Base-by-base conservation (phyloP, 1,284 basidiomycete genomes). In the Testicularia cyperi region DNA sequence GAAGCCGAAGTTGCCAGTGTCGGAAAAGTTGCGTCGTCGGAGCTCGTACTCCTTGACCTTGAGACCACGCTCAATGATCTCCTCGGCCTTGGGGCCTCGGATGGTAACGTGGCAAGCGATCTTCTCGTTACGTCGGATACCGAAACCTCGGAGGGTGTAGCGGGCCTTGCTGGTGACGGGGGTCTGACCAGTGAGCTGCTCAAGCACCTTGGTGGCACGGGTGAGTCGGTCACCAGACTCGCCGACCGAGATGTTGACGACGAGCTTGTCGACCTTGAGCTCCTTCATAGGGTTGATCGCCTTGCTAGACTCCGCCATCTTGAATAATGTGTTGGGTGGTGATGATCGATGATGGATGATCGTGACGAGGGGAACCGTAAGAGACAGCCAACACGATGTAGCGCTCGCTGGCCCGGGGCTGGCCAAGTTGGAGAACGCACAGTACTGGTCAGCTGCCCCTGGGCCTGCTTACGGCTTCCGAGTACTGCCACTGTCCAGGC, bases 1-100 rank as follows among this genome's bases (percentile, higher is more conserved):
- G 65, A 74, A 74, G 49, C 72, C 70, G 43, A 73, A 73, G 70
- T 73, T 73, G 49, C 70, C 70, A 9, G 68, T 72, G 51, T 70
- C 65, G 73, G 90, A 92, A 83, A 97, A 97, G 86, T 97, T 97
- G 79, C 85, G 72, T 77, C 81, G 82, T 65, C 79, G 80, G 79
- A 98, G 82, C 83, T 99, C 94, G 84, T 98, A 98, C 82, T 98
- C 94, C 86, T 98, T 98, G 77, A 98, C 94, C 82, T 97, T 98
- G 78, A 98, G 84, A 42, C 92, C 94, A 77, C 95, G 91, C 84
- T 98, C 95, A 74, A 98, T 84, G 79, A 78, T 97, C 81, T 98
- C 94, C 85, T 98, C 94, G 41, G 94, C 94, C 82, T 98, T 98
- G 75, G 94, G 94, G 38, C 94, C 94, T 70, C 94, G 91, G 82